Evolutionary conservation across 2,329 filamentous ascomycete species (phyloP), one percentile per base, ranked within the genome.

Genomic region (Amesomyces nigricolor): DNA sequence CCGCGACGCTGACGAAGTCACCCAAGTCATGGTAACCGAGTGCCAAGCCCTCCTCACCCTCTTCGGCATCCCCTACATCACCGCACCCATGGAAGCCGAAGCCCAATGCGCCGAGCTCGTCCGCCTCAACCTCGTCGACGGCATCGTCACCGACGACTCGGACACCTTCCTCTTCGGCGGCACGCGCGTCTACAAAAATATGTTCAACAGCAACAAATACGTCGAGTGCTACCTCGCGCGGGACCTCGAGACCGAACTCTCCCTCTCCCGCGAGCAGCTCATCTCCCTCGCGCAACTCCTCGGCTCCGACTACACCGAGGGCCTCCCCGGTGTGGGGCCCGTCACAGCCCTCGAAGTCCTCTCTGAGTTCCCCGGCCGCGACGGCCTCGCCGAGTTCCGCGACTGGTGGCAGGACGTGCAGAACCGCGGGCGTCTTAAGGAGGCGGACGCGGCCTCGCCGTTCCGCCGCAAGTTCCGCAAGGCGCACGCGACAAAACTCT

Each of bases 181-280:
- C 38, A 99, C 91, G 0, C 81, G 92, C 16, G 88, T 99, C 19
- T 99, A 99, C 78, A 99, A 99, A 71, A 99, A 99, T 75, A 95
- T 99, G 91, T 99, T 99, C 78, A 99, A 96, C 71, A 87, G 90
- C 64, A 94, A 94, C 70, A 99, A 99, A 69, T 95, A 90, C 64
- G 94, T 99, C 42, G 94, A 99, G 73, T 97, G 94, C 72, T 99
- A 97, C 68, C 80, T 99, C 9, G 75, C 85, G 2, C 77, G 76
- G 0, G 94, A 99, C 66, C 77, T 99, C 0, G 89, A 95, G 65
- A 88, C 88, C 63, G 95, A 99, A 64, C 86, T 96, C 59, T 89
- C 88, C 0, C 81, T 99, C 0, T 87, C 89, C 3, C 83, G 92
- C n/a, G 79, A 87, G 52, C 89, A 92, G 66, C 83, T 99, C 51